Conservation (phyloP, 805 yeast genomes). For the Starmerella khaoyaiensis region DNA sequence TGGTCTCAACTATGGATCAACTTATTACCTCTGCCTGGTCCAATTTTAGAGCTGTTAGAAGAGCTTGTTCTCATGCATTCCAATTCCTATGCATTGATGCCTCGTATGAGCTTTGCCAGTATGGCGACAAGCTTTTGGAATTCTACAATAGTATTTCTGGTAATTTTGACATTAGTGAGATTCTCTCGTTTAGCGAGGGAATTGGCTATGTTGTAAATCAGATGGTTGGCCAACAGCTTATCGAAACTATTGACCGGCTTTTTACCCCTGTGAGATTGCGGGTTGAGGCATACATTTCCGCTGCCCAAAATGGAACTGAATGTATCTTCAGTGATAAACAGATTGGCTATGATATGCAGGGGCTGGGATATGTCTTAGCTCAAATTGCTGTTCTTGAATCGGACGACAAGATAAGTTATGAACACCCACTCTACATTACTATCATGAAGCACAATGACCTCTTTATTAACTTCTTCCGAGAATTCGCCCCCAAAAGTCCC, state of each 20-base stretch:
- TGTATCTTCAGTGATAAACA: background rate
- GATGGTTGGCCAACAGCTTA: slow-evolving; percentile 30
- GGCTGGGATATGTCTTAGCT: slow-evolving; percentile 48
- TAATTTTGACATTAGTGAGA: slow-evolving; percentile 50
- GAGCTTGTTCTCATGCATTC: slow-evolving; percentile 86
- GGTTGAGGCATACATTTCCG: slow-evolving; percentile 34
- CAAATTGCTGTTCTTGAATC: slow-evolving; percentile 50
- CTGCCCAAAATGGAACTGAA: background rate
- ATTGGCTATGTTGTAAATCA: slow-evolving; percentile 57
- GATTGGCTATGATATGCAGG: slow-evolving; percentile 32
- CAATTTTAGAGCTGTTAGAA: slow-evolving; percentile 39
- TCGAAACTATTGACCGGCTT: slow-evolving; percentile 50
- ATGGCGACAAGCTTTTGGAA: slow-evolving; percentile 59
- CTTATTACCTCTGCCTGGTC: slow-evolving; percentile 60
- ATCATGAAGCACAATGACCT: slow-evolving; percentile 10
- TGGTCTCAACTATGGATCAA: slow-evolving; percentile 73
- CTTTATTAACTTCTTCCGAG: slow-evolving; percentile 6
- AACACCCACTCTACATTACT: slow-evolving; percentile 26
- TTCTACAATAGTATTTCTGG: slow-evolving; percentile 42
- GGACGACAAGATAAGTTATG: slow-evolving; percentile 27
- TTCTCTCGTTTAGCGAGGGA: slow-evolving; percentile 78
- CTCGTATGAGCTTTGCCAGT: slow-evolving; percentile 46
- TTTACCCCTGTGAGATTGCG: slow-evolving; percentile 54
- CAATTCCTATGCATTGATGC: slow-evolving; percentile 95
- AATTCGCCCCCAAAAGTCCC: slow-evolving; percentile 5